These are phyloP conservation scores for Phoma sp. DNA, from an alignment of 2,329 filamentous ascomycete species.

Conservation along the genomic window DNA sequence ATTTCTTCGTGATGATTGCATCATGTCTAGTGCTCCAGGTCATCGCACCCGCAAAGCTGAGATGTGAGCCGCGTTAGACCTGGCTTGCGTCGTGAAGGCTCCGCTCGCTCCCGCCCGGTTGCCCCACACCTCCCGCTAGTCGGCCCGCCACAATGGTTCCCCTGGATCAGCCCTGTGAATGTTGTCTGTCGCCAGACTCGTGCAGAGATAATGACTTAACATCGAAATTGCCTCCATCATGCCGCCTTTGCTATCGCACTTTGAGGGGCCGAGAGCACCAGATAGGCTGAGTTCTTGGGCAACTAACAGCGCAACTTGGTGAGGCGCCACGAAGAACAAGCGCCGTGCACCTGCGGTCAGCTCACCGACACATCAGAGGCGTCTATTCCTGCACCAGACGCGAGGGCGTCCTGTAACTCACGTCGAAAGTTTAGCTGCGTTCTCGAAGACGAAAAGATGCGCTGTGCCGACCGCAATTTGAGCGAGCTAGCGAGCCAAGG, in stretches of 20 bases:
- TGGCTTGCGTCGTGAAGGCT: background rate
- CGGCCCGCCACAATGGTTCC: conserved; percentile 2
- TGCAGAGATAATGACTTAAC: background rate
- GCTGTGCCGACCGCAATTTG: background rate
- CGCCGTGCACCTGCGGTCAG: conserved; percentile 1
- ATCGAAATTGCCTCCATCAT: background rate
- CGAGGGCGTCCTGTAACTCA: background rate
- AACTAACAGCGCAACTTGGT: background rate
- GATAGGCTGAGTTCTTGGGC: conserved; percentile 1
- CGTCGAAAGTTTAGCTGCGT: background rate
- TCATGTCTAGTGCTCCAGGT: background rate
- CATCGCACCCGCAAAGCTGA: conserved; percentile 4
- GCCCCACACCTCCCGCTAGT: conserved; percentile 16
- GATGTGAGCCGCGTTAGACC: background rate
- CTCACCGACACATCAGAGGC: conserved; percentile 3
- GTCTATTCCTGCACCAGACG: conserved; percentile 1
- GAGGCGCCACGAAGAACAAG: background rate
- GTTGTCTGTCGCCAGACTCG: background rate
- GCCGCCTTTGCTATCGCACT: background rate
- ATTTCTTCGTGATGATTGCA: background rate
- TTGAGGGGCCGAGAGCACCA: conserved; percentile 10
- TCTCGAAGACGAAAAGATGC: background rate
- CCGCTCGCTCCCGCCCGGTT: conserved; percentile 2
- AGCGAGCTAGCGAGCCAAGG: conserved; percentile 2
- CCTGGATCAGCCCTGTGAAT: conserved; percentile 7